Base-by-base conservation (phyloP, 345 rosid species). In the Heritiera littoralis region DNA sequence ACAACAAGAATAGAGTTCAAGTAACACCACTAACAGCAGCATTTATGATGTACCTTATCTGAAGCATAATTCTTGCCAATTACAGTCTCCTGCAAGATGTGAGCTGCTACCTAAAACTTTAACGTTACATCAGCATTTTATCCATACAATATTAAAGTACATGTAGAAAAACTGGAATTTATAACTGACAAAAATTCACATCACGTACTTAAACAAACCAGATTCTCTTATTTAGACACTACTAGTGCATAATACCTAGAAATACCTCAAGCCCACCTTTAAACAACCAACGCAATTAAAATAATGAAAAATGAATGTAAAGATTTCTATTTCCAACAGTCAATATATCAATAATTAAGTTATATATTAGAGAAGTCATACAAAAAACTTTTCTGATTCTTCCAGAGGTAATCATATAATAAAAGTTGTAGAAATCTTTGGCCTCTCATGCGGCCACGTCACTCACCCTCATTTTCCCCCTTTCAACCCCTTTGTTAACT, bases 11-110 rank as follows among this genome's bases (percentile, higher is more conserved):
- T 72, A 52, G 61, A 52, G 46, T 52, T 52, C 75, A 35, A 69
- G 74, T 48, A 46, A 69, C 74, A 69, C 9, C 40, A 69, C 7
- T 48, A 69, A 46, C 6, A 46, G 18, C 8, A 64, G 17, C 75
- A 72, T 23, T 52, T 48, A 15, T 28, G n/a, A 48, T 72, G 72
- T 86, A 94, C 99, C 92, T 92, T 96, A 81, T 96, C 92, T 51
- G 99, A 89, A 67, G 97, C 87, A 77, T 90, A 89, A 79, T 88
- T 86, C 86, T 92, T 94, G 76, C 99, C 99, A 82, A 87, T 86
- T 77, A 98, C 99, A 23, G 98, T 93, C 92, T 96, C 97, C 85
- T 94, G 95, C 84, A 96, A 85, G 72, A 96, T 90, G 83, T 87
- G 93, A 78, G 98, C 98, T 80, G 97, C 98, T 67, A 90, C 93